Conservation (phyloP, 345 rosid genomes). For the Gossypium thurberi region DNA sequence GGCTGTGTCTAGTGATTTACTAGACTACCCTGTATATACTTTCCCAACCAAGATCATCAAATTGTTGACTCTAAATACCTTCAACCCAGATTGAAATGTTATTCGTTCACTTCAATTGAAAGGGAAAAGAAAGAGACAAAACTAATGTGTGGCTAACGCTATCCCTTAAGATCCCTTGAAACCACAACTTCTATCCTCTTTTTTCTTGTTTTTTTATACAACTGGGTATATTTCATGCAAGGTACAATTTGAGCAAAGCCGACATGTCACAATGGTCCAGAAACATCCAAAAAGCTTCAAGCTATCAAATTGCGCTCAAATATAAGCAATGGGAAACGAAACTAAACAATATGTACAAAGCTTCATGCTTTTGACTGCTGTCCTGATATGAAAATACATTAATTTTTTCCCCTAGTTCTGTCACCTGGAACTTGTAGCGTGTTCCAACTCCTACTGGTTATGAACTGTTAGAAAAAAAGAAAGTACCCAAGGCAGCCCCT, state of each 20-base stretch:
- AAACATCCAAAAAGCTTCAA: background rate
- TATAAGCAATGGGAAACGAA: background rate
- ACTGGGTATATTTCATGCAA: background rate
- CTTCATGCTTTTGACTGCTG: background rate
- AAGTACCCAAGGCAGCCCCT: background rate
- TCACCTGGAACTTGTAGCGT: background rate
- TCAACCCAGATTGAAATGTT: too few relatives aligned
- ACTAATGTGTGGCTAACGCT: background rate
- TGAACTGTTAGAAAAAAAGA: background rate
- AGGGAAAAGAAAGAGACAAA: too few relatives aligned
- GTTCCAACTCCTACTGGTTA: background rate
- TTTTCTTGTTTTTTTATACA: too few relatives aligned
- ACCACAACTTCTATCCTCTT: background rate
- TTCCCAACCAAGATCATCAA: too few relatives aligned
- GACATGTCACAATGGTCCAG: background rate
- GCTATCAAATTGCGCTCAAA: background rate
- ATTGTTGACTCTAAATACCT: too few relatives aligned
- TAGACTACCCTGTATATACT: too few relatives aligned
- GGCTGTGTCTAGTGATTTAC: too few relatives aligned
- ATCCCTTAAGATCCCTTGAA: background rate
- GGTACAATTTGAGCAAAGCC: background rate
- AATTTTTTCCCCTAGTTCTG: background rate
- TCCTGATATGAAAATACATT: background rate
- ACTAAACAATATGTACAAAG: background rate
- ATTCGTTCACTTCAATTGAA: too few relatives aligned